A percentile compares a stretch with the other conserved stretches of the same genome.
Conservation (phyloP, 2,329 filamentous ascomycete genomes). For the Fusarium newnesense region DNA sequence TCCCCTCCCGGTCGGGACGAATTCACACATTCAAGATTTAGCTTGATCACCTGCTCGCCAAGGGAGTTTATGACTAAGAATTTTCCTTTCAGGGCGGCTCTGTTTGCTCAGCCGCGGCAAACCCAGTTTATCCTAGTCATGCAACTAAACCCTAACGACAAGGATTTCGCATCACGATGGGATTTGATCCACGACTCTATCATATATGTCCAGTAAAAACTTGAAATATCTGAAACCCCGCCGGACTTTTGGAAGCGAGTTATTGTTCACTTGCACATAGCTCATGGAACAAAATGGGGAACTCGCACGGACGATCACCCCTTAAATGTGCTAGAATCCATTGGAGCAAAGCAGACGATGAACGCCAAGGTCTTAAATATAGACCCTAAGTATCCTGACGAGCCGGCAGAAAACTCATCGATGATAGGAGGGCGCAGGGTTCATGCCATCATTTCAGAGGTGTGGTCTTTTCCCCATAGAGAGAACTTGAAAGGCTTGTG, state of each 20-base stretch:
- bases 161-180: not conserved
- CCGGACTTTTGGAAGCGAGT: not conserved
- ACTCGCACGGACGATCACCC: not conserved
- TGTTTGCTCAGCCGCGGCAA: not conserved
- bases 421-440: accelerated
- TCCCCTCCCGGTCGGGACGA: not conserved
- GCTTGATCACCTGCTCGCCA: accelerated
- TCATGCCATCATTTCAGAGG: not conserved
- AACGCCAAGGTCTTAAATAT: accelerated
- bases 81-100: not conserved
- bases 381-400: not conserved
- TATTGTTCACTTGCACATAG: not conserved
- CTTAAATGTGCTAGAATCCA: not conserved
- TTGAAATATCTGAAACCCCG: no score
- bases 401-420: accelerated
- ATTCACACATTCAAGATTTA: not conserved
- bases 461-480: accelerated
- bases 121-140: not conserved
- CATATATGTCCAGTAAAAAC: not conserved
- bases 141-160: accelerated
- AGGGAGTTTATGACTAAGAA: accelerated
- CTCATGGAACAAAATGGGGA: accelerated
- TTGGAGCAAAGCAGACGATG: not conserved
- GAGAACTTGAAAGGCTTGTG: accelerated
- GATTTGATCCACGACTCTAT: not conserved